These are phyloP conservation scores for Tubosaeta sp. DNA, from an alignment of 768 basidiomycete species.

Conservation along the genomic window DNA sequence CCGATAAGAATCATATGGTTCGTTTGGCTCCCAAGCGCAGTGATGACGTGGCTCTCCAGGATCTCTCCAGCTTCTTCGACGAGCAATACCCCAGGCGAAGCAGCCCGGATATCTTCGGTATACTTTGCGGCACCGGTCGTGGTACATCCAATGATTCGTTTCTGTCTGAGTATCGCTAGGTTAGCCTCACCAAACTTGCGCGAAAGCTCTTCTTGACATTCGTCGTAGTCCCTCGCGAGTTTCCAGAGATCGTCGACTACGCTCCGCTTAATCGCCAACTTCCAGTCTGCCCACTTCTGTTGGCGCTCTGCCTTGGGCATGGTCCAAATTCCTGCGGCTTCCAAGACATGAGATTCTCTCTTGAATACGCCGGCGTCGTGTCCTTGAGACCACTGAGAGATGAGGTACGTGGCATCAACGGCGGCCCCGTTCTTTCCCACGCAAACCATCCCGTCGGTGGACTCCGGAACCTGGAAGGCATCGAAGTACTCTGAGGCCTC, in stretches of 20 bases:
- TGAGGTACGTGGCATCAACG: slow-evolving; percentile 38
- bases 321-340: slow-evolving; percentile 34
- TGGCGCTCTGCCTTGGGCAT: slow-evolving; percentile 21
- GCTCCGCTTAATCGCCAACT: slow-evolving; percentile 30
- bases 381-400: slow-evolving; percentile 46
- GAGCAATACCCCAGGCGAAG: slow-evolving; percentile 50
- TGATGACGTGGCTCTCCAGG: slow-evolving; percentile 62
- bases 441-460: slow-evolving; percentile 41
- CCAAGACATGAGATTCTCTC: slow-evolving; percentile 29
- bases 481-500: slow-evolving; percentile 41
- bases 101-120: slow-evolving; percentile 40
- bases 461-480: slow-evolving; percentile 42
- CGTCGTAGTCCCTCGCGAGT: slow-evolving; percentile 42
- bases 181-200: slow-evolving; percentile 36
- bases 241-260: slow-evolving; percentile 31
- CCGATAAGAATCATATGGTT: slow-evolving; percentile 64
- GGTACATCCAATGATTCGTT: slow-evolving; percentile 65
- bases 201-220: slow-evolving; percentile 31
- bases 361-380: slow-evolving; percentile 41
- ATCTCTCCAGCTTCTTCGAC: slow-evolving; percentile 78
- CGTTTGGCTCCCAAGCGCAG: slow-evolving; percentile 45
- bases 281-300: slow-evolving; percentile 36
- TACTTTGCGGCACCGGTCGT: slow-evolving; percentile 71
- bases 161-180: slow-evolving; percentile 36
- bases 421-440: slow-evolving; percentile 37